Evolutionary conservation across 441 rosid species (phyloP), one percentile per base, ranked within the genome.

Genomic region (Croton laevigatus): DNA sequence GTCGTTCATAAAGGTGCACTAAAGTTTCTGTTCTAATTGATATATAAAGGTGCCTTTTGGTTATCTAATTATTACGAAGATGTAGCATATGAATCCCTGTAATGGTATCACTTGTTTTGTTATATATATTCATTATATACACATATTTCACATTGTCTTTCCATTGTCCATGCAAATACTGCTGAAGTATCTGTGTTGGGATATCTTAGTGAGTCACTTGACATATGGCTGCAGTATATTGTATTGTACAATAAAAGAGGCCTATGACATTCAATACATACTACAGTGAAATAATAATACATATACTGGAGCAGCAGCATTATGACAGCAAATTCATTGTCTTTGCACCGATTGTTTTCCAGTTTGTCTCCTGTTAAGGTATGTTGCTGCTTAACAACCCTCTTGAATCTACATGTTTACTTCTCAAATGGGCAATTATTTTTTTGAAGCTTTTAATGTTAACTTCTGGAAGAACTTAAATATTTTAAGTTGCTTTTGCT

Each of bases 1-100:
- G 54, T 53, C 61, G 51, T 22, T 73, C 69, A 60, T 42, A 62
- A 59, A 52, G 75, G 66, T 68, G 72, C 76, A 69, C 65, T 19
- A 6, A 51, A 73, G 37, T 75, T 68, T 63, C 75, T 51, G 55
- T 75, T 52, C 51, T 22, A 36, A 78, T 71, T 53, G 44, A 62
- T 51, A 37, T 22, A 49, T 38, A 54, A 63, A 17, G 65, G 64
- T 65, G 49, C 36, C 42, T 62, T 75, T 14, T 54, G 14, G n/a
- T 54, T 38, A 54, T 11, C 22, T 22, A n/a, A 6, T 67, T 22
- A 38, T 62, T 67, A 42, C 45, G 54, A 44, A 57, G 10, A 14
- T 9, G 22, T 63, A 27, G 49, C 8, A 58, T 42, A 23, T 22
- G 5, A 55, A 14, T 34, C 16, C 38, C 11, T 4, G 57, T 46